Conservation (phyloP, 345 rosid genomes). For the Rubroshorea leprosula region DNA sequence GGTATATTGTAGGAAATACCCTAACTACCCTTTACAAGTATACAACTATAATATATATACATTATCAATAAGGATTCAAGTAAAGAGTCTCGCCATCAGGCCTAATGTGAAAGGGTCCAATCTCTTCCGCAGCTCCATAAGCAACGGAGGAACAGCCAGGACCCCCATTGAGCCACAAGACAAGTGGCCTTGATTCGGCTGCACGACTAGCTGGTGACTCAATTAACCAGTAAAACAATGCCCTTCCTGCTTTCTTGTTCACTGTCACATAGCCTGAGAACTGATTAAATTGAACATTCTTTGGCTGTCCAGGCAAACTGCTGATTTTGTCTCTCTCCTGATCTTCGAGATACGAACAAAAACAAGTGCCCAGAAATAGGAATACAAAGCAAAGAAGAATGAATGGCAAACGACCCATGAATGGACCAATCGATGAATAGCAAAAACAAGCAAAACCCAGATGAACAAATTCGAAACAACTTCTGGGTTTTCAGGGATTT, state of each 20-base stretch:
- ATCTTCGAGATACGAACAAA: constrained; percentile 29
- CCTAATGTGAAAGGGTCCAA: constrained; percentile 75
- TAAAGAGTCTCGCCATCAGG: constrained; percentile 72
- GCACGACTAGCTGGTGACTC: constrained; percentile 59
- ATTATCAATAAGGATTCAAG: constrained; percentile 67
- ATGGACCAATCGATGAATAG: constrained; percentile 14
- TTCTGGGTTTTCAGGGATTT: constrained; percentile 15
- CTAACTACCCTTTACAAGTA: no score
- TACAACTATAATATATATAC: no score
- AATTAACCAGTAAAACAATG: constrained; percentile 85
- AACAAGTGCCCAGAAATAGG: constrained; percentile 21
- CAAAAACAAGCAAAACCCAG: constrained; percentile 23
- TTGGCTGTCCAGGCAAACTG: constrained; percentile 74
- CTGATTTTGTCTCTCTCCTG: constrained; percentile 57
- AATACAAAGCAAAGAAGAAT: constrained; percentile 17
- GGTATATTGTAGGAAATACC: no score
- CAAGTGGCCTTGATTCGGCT: constrained; percentile 72
- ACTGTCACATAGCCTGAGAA: constrained; percentile 85
- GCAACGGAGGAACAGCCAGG: constrained; percentile 95
- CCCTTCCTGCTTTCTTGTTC: constrained; percentile 77
- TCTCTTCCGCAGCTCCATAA: constrained; percentile 79
- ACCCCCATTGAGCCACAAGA: constrained; percentile 93
- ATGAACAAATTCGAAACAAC: constrained; percentile 18
- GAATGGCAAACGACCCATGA: constrained; percentile 35
- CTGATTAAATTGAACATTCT: constrained; percentile 60